Percentiles rank a stretch among this genome's conserved stretches.
phyloP scores from a whole-genome alignment of 805 yeast species.

The Teunomyces gatunensis region DNA sequence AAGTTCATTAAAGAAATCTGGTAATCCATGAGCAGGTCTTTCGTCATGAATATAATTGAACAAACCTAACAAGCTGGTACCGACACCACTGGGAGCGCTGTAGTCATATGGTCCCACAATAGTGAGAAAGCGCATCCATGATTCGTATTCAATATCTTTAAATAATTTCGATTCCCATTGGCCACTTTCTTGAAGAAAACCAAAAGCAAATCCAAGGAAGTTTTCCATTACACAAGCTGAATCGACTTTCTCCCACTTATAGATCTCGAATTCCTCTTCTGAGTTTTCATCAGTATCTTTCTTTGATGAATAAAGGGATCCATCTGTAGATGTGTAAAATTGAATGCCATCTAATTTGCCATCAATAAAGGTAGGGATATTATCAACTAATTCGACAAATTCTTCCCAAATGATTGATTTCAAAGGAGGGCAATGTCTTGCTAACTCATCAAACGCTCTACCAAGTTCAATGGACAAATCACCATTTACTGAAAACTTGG shows the following conservation, averaged over 20 bases:
- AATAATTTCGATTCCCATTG: constrained; percentile 44
- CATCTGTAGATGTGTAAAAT: constrained; percentile 43
- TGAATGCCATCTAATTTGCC: constrained; percentile 32
- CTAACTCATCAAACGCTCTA: constrained; percentile 69
- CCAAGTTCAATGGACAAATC: constrained; percentile 51
- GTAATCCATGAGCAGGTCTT: constrained; percentile 46
- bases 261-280: constrained; percentile 38
- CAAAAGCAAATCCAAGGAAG: constrained; percentile 48
- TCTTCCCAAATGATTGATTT: constrained; percentile 56
- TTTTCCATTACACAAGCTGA: constrained; percentile 50
- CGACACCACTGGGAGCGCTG: constrained; percentile 50
- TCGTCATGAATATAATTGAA: constrained; percentile 58
- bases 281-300: constrained; percentile 9
- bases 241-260: constrained; percentile 52
- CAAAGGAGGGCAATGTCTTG: constrained; percentile 77
- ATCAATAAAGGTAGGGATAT: constrained; percentile 39
- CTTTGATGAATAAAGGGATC: constrained; percentile 3
- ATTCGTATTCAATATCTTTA: constrained; percentile 36
- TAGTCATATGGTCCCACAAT: constrained; percentile 62
- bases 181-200: constrained; percentile 51
- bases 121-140: constrained; percentile 49
- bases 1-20: constrained; percentile 34
- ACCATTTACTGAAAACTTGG: constrained; percentile 48
- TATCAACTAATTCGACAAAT: constrained; percentile 43
- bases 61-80: constrained; percentile 49